phyloP scores from a whole-genome alignment of 352 stramenopile species.

The Peronospora destructor region DNA sequence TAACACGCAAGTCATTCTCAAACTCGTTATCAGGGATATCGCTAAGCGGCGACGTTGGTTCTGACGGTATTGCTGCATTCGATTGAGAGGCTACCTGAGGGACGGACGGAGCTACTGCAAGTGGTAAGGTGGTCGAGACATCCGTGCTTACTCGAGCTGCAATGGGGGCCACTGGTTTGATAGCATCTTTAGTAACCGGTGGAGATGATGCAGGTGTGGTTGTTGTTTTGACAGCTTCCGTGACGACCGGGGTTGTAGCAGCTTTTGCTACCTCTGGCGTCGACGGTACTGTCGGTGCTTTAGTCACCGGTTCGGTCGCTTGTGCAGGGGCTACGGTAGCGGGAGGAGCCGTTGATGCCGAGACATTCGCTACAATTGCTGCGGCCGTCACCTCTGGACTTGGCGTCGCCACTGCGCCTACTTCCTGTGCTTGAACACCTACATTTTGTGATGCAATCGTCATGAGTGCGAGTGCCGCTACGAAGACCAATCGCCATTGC shows the following conservation, averaged over 20 bases:
- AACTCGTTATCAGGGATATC: conserved; percentile 4
- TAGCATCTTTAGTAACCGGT: conserved; percentile 3
- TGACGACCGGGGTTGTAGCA: conserved; percentile 7
- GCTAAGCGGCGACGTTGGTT: conserved; percentile 6
- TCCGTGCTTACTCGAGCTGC: conserved; percentile 1
- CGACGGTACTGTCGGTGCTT: background rate
- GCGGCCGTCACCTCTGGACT: conserved; percentile 6
- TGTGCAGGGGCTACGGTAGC: conserved; percentile 5
- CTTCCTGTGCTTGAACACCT: conserved; percentile 16
- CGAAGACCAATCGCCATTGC: conserved; percentile 11
- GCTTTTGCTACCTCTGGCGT: background rate
- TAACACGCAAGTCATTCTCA: conserved; percentile 4
- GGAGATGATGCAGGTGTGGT: background rate
- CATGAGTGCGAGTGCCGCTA: conserved; percentile 6
- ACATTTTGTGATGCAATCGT: conserved; percentile 8
- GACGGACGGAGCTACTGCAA: conserved; percentile 4
- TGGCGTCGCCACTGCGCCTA: conserved; percentile 2
- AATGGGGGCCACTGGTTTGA: background rate
- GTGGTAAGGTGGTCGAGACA: conserved; percentile 2
- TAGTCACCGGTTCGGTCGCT: conserved; percentile 4
- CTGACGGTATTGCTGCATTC: conserved; percentile 6
- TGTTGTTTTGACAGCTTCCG: conserved; percentile 4
- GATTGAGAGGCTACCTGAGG: conserved; percentile 1
- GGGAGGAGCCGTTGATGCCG: conserved; percentile 2
- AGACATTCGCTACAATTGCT: background rate